Base-by-base conservation (phyloP, 2,329 filamentous ascomycete genomes). In the Aspergillus proliferans region DNA sequence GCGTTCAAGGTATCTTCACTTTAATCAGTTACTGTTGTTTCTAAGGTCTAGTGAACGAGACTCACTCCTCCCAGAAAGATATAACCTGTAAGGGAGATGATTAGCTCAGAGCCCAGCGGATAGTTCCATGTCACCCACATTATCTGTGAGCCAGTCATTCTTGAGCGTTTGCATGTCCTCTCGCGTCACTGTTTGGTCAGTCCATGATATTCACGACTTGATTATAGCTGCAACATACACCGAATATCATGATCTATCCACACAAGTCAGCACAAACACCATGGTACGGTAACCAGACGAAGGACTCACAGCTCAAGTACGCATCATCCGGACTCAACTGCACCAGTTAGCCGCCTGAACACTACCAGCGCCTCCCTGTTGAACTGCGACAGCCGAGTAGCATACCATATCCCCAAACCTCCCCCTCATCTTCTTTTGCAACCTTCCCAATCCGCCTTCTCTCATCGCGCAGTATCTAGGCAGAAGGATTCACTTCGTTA, bases 81-180 rank as follows among this genome's bases (percentile, higher is more conserved):
- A 98, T 97, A 60, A 90, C 91, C 87, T 92, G 58, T 42, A 45
- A 58, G 38, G 15, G 19, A 36, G 14, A 18, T 40, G 9, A 40
- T 40, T 40, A 40, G 38, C 38, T 40, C 38, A 19, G 19, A 40
- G 38, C 38, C 19, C 18, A 18, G 18, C 10, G 38, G 38, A 40
- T 30, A 47, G 39, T 26, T 43, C 21, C 34, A 50, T 50, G 39
- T 39, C 51, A 72, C 80, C 57, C 76, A 91, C 88, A 74, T 95
- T 96, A 69, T 98, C 93, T 40, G 92, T 96, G 46, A 98, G 77
- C 93, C 93, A 98, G 76, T 96, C 93, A 70, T 87, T 79, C 71
- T 87, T 89, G 50, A 98, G 81, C 14, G 86, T 85, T 67, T 91
- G 87, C 58, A 97, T 82, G 70, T 98, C 93, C 66, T 93, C 88